Conservation (phyloP, 768 basidiomycete species). For the Scleroderma citrinum region DNA sequence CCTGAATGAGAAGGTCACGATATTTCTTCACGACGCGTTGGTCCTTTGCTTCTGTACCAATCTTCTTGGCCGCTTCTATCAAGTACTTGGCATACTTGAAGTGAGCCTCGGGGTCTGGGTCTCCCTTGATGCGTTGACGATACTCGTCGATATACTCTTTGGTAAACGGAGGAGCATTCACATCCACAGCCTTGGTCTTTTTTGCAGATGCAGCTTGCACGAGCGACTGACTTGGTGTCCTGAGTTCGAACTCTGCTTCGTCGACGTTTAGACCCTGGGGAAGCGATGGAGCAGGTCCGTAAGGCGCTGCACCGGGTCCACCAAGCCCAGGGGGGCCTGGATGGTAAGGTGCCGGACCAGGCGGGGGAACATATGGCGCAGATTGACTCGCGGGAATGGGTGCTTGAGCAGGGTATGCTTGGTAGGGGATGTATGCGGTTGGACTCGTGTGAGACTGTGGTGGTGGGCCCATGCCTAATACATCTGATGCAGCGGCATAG, state of each 20-base stretch:
- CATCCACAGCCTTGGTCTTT: constrained; percentile 77
- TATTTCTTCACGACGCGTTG: constrained; percentile 86
- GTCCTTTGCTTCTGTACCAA: constrained; percentile 66
- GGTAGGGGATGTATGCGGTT: constrained; percentile 17
- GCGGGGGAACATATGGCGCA: constrained; percentile 28
- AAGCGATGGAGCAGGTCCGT: constrained; percentile 20
- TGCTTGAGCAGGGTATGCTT: constrained; percentile 15
- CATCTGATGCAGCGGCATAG: constrained; percentile 73
- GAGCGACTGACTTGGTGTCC: constrained; percentile 38
- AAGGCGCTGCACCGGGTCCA: constrained; percentile 9
- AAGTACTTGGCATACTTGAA: constrained; percentile 98
- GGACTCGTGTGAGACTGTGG: constrained; percentile 14
- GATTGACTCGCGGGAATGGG: constrained; percentile 25
- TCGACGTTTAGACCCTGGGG: constrained; percentile 24
- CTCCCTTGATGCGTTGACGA: constrained; percentile 92
- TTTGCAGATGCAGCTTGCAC: constrained; percentile 53
- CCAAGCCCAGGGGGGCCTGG: constrained; percentile 15
- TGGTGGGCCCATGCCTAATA: constrained; percentile 72
- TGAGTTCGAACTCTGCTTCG: constrained; percentile 49
- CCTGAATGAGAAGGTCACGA: constrained; percentile 78
- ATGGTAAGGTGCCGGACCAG: constrained; percentile 17
- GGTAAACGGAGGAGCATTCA: constrained; percentile 81
- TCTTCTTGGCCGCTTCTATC: constrained; percentile 94
- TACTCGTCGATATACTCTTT: constrained; percentile 98
- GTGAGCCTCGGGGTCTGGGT: constrained; percentile 97